Base-by-base conservation (phyloP, 202 grass and related monocot genomes). In the Zoysia matrella region DNA sequence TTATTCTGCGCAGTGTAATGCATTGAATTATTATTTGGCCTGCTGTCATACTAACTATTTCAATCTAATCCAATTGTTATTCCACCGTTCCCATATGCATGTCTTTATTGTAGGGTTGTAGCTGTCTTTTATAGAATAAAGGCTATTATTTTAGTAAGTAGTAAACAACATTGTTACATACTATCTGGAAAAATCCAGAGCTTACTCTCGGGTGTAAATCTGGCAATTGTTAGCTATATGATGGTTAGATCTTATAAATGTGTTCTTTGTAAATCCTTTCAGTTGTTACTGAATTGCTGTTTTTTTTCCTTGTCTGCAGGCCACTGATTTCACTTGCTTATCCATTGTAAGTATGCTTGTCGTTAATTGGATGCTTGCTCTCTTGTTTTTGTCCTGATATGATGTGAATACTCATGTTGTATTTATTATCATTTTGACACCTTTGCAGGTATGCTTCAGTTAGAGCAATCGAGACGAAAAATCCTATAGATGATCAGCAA, bases 301-400 rank as follows among this genome's bases (percentile, higher is more conserved):
- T 22, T 55, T 80, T 14, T 30, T 30, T 67, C 22, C 46, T 77
- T 75, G 22, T 85, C 91, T 90, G 39, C 91, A 97, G 91, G 78
- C 91, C 94, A 12, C 54, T 97, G n/a, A 66, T 93, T 73, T 93
- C 94, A 72, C 91, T 91, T 88, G 89, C 90, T 88, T 97, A 97
- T 81, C 94, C 91, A 16, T 60, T 97, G 91, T 97, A 89, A 93
- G 94, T 91, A 67, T 71, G 48, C 42, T 39, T 80, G 22, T 30
- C 22, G 22, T 30, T 30, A 30, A 30, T 30, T 30, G 22, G 22
- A 30, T 30, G 22, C 22, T 9, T 42, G 36, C 60, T 72, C 3
- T 47, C 39, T 75, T 3, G 1, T 55, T 44, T 80, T 60, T 11
- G 4, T 75, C 71, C 69, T 11, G 12, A 69, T 79, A 40, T 9